Evolutionary conservation across 1,139 yeast genomes (phyloP), one percentile per base, ranked within the genome.

Genomic region (Taiozyma sp.): DNA sequence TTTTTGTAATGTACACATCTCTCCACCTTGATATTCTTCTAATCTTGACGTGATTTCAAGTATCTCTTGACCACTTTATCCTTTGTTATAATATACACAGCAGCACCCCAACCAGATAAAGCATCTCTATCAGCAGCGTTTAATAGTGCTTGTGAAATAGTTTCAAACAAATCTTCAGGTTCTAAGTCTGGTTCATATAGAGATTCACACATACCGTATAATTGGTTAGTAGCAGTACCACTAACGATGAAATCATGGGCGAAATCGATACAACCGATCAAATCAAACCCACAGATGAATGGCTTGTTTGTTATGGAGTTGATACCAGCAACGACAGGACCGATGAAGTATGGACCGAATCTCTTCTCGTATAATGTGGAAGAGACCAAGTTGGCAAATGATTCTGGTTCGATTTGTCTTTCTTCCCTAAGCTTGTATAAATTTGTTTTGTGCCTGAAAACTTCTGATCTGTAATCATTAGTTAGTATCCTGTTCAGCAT

Each of bases 161-260:
- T 91, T 69, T 95, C 99, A 68, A 95, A 95, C 63, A 95, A 76
- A 67, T 93, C 97, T 60, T 95, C 99, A 6, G 99, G 93, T 68
- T 83, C 97, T 62, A 93, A 76, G 64, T 86, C 74, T 42, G 98
- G 98, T 69, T 93, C 98, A 70, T 89, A 93, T 54, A 95, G 76
- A n/a, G 95, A 80, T 72, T 93, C 99, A 71, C 99, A 95, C 98
- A 93, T 93, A 70, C 99, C 99, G 65, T 85, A 93, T 54, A 95
- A 75, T 71, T 95, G 99, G 65, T 93, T 97, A 26, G 90, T 74
- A 6, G 98, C 98, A 2, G 99, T 95, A 53, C 99, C 99, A 56
- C 93, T 77, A n/a, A 95, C 99, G 44, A 89, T 89, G 68, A 95
- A 95, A 70, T 93, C 99, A 62, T 89, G 81, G 50, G 98, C 96